Evolutionary conservation across 1,139 yeast species (phyloP).

Genomic region (Scheffersomyces lignicola): DNA sequence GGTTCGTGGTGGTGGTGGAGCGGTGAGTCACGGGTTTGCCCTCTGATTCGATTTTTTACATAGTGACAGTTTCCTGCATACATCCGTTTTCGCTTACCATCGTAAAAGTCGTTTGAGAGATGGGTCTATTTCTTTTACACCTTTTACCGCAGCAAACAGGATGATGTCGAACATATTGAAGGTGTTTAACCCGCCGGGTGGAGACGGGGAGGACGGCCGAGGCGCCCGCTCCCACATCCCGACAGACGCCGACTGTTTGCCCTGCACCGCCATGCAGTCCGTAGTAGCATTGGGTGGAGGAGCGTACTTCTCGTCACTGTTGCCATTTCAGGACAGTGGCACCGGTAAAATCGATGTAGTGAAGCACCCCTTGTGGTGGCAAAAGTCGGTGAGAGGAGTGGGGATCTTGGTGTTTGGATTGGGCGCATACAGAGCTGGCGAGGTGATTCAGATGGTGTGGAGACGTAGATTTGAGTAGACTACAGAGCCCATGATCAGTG

Average conservation of each 20-base stretch:
- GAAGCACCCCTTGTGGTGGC: slow-evolving; percentile 47
- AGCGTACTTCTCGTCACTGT: slow-evolving; percentile 27
- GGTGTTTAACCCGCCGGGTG: slow-evolving; percentile 36
- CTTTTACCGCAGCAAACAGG: too few relatives aligned
- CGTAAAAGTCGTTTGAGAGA: too few relatives aligned
- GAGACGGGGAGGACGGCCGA: not conserved
- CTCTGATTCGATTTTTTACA: too few relatives aligned
- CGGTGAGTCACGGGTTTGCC: too few relatives aligned
- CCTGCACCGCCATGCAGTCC: slow-evolving; percentile 44
- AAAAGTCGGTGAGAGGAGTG: slow-evolving; percentile 29
- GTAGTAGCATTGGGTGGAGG: slow-evolving; percentile 37
- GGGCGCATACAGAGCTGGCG: slow-evolving; percentile 39
- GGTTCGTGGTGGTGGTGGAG: not conserved
- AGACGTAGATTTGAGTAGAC: slow-evolving; percentile 10
- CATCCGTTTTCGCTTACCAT: too few relatives aligned
- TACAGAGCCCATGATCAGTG: too few relatives aligned
- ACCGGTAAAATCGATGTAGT: slow-evolving; percentile 31
- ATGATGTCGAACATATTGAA: slow-evolving; percentile 37
- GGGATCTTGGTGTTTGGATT: slow-evolving; percentile 39
- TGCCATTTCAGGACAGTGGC: slow-evolving; percentile 31
- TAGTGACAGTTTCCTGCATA: too few relatives aligned
- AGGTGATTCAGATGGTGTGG: slow-evolving; percentile 22
- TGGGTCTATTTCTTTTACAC: too few relatives aligned
- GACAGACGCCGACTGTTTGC: slow-evolving; percentile 30
- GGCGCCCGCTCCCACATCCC: slow-evolving; percentile 24